A percentile compares a stretch with the other conserved stretches of the same genome.
Evolutionary conservation across 2,329 filamentous ascomycete species (phyloP).

Genomic region (Calonectria naviculata): DNA sequence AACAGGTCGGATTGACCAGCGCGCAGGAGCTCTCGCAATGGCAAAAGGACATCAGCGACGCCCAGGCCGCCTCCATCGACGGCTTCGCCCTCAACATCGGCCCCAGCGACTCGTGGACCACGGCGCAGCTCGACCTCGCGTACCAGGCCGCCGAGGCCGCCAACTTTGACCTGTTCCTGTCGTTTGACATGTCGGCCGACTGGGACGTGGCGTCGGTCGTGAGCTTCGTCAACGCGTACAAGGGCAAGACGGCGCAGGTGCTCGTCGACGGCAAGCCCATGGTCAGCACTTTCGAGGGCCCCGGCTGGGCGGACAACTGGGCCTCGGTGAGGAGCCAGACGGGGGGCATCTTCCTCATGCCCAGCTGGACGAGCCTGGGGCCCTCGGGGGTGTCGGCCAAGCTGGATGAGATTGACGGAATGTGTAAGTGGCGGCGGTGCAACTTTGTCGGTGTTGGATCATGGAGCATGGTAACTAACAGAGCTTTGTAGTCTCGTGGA

Average conservation of each 20-base stretch:
- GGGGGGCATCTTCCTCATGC: slow-evolving; percentile 54
- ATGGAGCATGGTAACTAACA: slow-evolving; percentile 7
- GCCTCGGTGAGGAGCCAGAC: slow-evolving; percentile 49
- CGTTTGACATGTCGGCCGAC: slow-evolving; percentile 52
- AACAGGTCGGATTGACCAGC: slow-evolving; percentile 44
- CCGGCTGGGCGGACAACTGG: slow-evolving; percentile 55
- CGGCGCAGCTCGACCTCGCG: slow-evolving; percentile 43
- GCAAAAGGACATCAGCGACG: slow-evolving; percentile 47
- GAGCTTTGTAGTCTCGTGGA: slow-evolving; percentile 48
- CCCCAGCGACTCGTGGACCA: slow-evolving; percentile 45
- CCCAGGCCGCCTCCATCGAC: slow-evolving; percentile 51
- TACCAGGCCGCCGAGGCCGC: slow-evolving; percentile 38
- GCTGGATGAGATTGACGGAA: slow-evolving; percentile 34
- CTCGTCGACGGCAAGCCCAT: slow-evolving; percentile 48
- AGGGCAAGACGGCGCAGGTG: slow-evolving; percentile 40
- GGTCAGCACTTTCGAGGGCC: slow-evolving; percentile 65
- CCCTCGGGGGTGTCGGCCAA: slow-evolving; percentile 34
- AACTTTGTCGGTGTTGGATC: neutral
- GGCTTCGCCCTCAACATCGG: slow-evolving; percentile 56
- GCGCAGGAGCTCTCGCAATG: slow-evolving; percentile 44
- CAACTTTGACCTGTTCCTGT: slow-evolving; percentile 51
- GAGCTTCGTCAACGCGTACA: slow-evolving; percentile 39
- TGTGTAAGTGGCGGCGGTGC: slow-evolving; percentile 28
- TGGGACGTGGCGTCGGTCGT: slow-evolving; percentile 43
- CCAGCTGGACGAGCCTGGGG: slow-evolving; percentile 53